phyloP scores from a whole-genome alignment of 2,329 filamentous ascomycete genomes.

The Aspergillus alliaceus region DNA sequence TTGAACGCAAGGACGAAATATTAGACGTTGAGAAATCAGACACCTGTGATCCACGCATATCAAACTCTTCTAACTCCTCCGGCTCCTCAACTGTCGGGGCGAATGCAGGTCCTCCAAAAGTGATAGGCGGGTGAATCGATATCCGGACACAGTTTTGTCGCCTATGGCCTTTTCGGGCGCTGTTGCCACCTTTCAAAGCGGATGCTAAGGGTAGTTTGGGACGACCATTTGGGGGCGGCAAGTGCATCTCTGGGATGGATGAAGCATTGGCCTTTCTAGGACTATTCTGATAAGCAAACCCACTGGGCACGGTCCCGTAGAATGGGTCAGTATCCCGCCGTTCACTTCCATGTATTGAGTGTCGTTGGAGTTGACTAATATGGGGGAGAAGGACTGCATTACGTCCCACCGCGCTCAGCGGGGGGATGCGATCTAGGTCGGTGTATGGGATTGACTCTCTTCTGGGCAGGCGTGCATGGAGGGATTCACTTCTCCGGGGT shows the following conservation, averaged over 20 bases:
- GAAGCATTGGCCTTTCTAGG: slow-evolving; percentile 17
- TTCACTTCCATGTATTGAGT: slow-evolving; percentile 21
- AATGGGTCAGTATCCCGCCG: slow-evolving; percentile 28
- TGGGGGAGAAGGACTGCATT: slow-evolving; percentile 20
- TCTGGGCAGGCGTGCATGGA: slow-evolving; percentile 23
- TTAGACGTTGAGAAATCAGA: slow-evolving; percentile 18
- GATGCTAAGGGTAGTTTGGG: slow-evolving; percentile 27
- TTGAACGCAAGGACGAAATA: slow-evolving; percentile 17
- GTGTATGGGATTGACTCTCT: slow-evolving; percentile 17
- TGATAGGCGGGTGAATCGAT: slow-evolving; percentile 37
- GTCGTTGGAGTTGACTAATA: slow-evolving; percentile 26
- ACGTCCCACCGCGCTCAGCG: slow-evolving; percentile 7
- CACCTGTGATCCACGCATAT: slow-evolving; percentile 23
- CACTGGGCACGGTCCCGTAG: slow-evolving; percentile 12
- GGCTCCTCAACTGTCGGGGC: slow-evolving; percentile 38
- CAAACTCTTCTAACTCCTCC: slow-evolving; percentile 32
- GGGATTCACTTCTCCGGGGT: slow-evolving; percentile 33
- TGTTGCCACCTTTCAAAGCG: slow-evolving; percentile 33
- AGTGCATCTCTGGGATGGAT: slow-evolving; percentile 19
- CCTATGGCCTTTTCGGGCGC: slow-evolving; percentile 39
- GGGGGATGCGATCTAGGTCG: slow-evolving; percentile 16
- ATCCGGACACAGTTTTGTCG: slow-evolving; percentile 47
- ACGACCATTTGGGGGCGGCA: slow-evolving; percentile 23
- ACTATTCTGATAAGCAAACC: slow-evolving; percentile 18
- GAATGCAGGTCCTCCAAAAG: slow-evolving; percentile 34